These are phyloP conservation scores for Sporothrix luriei DNA, from an alignment of 2,329 filamentous ascomycete genomes.

Conservation along the genomic window DNA sequence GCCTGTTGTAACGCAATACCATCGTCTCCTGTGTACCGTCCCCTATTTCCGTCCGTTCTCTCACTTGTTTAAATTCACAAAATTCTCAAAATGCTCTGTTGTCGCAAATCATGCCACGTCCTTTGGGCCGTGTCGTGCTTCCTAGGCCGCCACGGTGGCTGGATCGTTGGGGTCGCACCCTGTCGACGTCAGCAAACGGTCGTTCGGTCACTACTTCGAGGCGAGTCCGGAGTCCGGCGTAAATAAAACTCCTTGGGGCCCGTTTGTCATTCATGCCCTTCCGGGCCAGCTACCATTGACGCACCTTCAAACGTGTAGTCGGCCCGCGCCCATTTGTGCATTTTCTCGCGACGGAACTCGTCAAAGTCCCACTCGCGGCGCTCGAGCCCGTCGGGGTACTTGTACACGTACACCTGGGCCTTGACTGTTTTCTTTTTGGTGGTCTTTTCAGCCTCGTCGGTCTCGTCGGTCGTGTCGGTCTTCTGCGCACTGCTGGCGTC, in stretches of 20 bases:
- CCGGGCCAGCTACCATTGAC: background rate
- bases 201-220: background rate
- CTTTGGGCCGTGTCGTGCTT: background rate
- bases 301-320: constrained; percentile 52
- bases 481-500: background rate
- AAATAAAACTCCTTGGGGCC: too few relatives aligned
- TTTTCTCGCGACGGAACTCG: constrained; percentile 76
- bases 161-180: constrained; percentile 36
- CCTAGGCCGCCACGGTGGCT: constrained; percentile 33
- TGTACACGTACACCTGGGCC: constrained; percentile 68
- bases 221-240: too few relatives aligned
- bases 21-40: background rate
- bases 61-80: background rate
- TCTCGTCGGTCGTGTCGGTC: background rate
- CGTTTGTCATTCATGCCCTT: background rate
- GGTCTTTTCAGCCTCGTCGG: background rate
- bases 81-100: background rate
- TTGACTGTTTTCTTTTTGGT: constrained; percentile 48
- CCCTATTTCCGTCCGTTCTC: background rate
- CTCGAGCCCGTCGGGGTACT: constrained; percentile 59
- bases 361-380: constrained; percentile 83
- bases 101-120: background rate
- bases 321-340: constrained; percentile 57
- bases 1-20: background rate
- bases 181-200: constrained; percentile 25